phyloP scores from a whole-genome alignment of 768 basidiomycete species.

The Collybiopsis luxurians region DNA sequence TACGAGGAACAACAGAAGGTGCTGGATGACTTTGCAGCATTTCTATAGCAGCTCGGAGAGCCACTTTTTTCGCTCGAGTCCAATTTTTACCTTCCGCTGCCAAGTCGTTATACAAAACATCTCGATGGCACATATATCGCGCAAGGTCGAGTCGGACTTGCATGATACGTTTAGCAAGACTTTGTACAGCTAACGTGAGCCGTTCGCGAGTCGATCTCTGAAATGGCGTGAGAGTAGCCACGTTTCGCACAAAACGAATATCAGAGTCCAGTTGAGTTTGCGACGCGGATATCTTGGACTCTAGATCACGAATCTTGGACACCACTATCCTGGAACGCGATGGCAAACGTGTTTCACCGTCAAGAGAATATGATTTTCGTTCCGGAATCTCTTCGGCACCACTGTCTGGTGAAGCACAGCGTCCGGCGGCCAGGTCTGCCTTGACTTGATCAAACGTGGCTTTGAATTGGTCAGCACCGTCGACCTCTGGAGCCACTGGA shows the following conservation, averaged over 20 bases:
- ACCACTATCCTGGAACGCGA: slow-evolving; percentile 59
- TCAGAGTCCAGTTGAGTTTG: slow-evolving; percentile 64
- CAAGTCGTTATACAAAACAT: slow-evolving; percentile 75
- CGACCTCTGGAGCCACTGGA: slow-evolving; percentile 51
- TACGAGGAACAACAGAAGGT: slow-evolving; percentile 27
- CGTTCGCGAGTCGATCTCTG: slow-evolving; percentile 80
- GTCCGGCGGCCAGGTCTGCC: slow-evolving; percentile 68
- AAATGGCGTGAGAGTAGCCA: slow-evolving; percentile 86
- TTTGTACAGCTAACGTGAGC: slow-evolving; percentile 58
- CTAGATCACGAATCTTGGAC: slow-evolving; percentile 62
- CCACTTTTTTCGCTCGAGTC: slow-evolving; percentile 64
- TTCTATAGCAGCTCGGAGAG: slow-evolving; percentile 69
- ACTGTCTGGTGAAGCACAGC: slow-evolving; percentile 26
- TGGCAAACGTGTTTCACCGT: slow-evolving; percentile 25
- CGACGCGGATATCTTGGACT: slow-evolving; percentile 49
- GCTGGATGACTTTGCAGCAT: slow-evolving; percentile 48
- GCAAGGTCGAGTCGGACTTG: slow-evolving; percentile 70
- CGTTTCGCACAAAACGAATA: slow-evolving; percentile 73
- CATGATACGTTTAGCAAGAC: slow-evolving; percentile 62
- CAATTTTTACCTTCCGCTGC: slow-evolving; percentile 65
- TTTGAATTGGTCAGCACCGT: slow-evolving; percentile 67
- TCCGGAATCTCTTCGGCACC: slow-evolving; percentile 15
- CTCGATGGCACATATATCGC: slow-evolving; percentile 71
- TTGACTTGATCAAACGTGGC: slow-evolving; percentile 87
- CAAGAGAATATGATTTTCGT: slow-evolving; percentile 8